Base-by-base conservation (phyloP, 148 eudicot genomes). In the Pouteria glomerata region DNA sequence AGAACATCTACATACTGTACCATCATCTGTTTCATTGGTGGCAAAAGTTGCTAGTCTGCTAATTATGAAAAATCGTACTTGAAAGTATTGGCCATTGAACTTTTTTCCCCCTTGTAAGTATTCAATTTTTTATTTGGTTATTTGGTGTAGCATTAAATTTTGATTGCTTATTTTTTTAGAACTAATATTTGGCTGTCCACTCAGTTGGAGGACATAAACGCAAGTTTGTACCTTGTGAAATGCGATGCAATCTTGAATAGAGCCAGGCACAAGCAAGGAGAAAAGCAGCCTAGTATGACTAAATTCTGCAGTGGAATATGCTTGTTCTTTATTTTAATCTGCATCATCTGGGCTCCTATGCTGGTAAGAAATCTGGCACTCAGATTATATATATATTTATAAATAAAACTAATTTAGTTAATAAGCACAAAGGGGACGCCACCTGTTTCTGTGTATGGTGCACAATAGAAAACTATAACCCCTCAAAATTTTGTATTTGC, bases 321-420 rank as follows among this genome's bases (percentile, higher is more conserved):
- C 79, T 86, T 96, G 76, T 96, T 96, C 90, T 85, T 92, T 70
- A 81, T 92, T 68, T 77, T 96, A 73, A 87, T 96, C 59, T 90
- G 90, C 74, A 97, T 96, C 71, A 90, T 96, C 73, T 96, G 99
- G 99, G 90, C 97, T 82, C 99, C 99, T 48, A 96, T 96, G 99
- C 87, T 96, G 94, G 99, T 96, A 83, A 84, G 94, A 67, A 63
- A 45, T 56, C 57, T 42, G 57, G 62, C 39, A 52, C 37, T 53
- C 31, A 39, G 68, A 42, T 61, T 69, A 45, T 69, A 69, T 73
- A 53, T 41, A 1, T 37, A 26, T 42, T 12, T 23, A 1, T 21
- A 1, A 11, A 12, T 1, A 8, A 57, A 57, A 27, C 27, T 26
- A 26, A 8, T 53, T 53, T 57, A 0, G 52, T 67, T 50, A 21